Evolutionary conservation across 2,329 filamentous ascomycete species (phyloP), one percentile per base, ranked within the genome.

Genomic region (Apiospora rasikravindrae): DNA sequence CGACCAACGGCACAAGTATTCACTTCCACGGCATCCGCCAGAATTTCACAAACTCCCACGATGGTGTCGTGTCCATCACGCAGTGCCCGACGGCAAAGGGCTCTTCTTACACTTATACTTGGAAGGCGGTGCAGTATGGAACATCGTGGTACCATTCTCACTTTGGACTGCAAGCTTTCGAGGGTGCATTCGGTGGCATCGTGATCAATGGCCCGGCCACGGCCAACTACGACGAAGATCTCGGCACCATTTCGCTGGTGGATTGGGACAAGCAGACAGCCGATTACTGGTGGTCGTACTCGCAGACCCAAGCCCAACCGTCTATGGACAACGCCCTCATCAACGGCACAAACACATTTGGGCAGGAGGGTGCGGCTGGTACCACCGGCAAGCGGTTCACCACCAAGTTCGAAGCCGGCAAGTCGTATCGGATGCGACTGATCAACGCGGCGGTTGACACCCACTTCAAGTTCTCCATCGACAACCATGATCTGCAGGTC

Each of bases 11-110:
- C 37, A 91, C 89, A 10, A 85, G 85, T 13, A 87, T 92, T 26
- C 90, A 92, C 77, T 92, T 86, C 82, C 90, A 92, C 76, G 91
- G 89, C 24, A 82, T 92, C 44, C 86, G 88, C 6, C 89, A 92
- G 77, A 83, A 86, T 73, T 82, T 85, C 76, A 88, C 84, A 57
- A 88, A 86, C 75, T 82, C 87, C 71, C 82, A 87, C 69, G 90
- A 92, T 74, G 90, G 90, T 70, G 89, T 91, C 6, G 81, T 78
- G 0, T 81, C 80, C 4, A 80, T 88, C 24, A 88, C 84, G 0
- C 83, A 88, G 73, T 88, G 87, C 71, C 86, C 87, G 0, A 82
- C 86, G 37, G 82, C 88, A 0, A 86, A 88, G 0, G 88, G 88
- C 0, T 76, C 86, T 10, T 83, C 82, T 1, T 84, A 85, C 57